Percentiles rank a stretch among this genome's conserved stretches.
These are phyloP conservation scores for Sphaerostilbella broomeana DNA, from an alignment of 2,329 filamentous ascomycete genomes.

Conservation along the genomic window DNA sequence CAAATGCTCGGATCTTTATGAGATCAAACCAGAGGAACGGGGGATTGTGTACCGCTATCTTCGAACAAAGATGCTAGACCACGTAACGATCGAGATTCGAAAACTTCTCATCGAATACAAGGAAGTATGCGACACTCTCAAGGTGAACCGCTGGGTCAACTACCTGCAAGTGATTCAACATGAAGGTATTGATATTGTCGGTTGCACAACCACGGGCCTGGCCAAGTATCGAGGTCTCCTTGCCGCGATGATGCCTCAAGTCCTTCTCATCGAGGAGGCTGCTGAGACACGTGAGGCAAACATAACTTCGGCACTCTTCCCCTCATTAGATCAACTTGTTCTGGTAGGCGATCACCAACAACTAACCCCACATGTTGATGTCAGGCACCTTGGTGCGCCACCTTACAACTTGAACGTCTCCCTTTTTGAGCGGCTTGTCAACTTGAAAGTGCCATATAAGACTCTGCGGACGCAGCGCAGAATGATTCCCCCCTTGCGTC, in stretches of 20 bases:
- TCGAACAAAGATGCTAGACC: conserved; percentile 46
- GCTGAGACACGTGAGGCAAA: conserved; percentile 67
- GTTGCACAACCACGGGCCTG: conserved; percentile 70
- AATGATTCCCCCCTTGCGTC: conserved; percentile 42
- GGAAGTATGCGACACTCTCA: conserved; percentile 43
- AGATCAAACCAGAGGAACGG: conserved; percentile 48
- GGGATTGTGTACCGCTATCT: conserved; percentile 62
- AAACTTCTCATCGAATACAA: conserved; percentile 44
- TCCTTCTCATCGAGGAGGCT: conserved; percentile 73
- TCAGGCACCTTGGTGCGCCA: conserved; percentile 48
- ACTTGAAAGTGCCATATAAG: conserved; percentile 55
- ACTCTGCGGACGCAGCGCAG: conserved; percentile 62
- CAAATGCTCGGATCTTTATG: conserved; percentile 48
- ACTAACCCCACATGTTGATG: conserved; percentile 61
- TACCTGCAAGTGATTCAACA: conserved; percentile 40
- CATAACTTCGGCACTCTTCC: conserved; percentile 45
- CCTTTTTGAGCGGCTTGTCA: conserved; percentile 73
- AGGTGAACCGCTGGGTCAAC: conserved; percentile 51
- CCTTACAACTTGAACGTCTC: conserved; percentile 67
- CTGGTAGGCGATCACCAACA: conserved; percentile 76
- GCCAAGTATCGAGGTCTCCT: conserved; percentile 73
- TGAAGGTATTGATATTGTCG: conserved; percentile 45
- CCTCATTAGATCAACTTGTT: conserved; percentile 46
- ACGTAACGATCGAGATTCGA: conserved; percentile 41
- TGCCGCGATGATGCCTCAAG: conserved; percentile 55